Base-by-base conservation (phyloP, 1,139 yeast species). In the Pichia sp. region DNA sequence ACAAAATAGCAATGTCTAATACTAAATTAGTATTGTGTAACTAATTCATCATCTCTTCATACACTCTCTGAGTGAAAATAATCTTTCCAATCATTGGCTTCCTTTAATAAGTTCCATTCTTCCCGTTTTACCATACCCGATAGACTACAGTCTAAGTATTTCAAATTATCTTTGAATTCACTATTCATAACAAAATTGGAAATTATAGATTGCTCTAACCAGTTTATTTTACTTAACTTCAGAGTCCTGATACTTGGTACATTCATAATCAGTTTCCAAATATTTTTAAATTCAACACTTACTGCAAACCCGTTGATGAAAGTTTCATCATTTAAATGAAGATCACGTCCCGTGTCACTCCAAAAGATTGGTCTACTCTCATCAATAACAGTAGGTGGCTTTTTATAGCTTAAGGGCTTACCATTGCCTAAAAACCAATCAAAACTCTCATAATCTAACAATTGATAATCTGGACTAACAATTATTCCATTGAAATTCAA, bases 71-170 rank as follows among this genome's bases (percentile, higher is more conserved):
- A 16, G 8, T 41, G 48, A 16, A 58, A 51, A 45, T 47, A 58
- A 7, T 41, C 37, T 27, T 49, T 45, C 63, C 67, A 60, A 11
- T 64, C 64, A 4, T 46, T 46, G 1, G 51, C 45, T 6, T 46
- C 39, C 3, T 61, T 51, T 16, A 51, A 48, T 42, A 59, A 59
- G 0, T 82, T 82, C 84, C 86, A 80, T n/a, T 61, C 69, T 30
- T 76, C 63, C 39, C 70, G 69, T 51, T 76, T 73, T 43, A 70
- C 66, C 84, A 79, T 78, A 1, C 86, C 86, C 1, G 82, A 74
- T 52, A 77, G 71, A 2, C 72, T 63, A 44, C 78, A 68, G 54
- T 77, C 76, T 28, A 78, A 43, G 30, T 42, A 43, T n/a, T 45
- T 35, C 26, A 66, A 54, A 24, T 39, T 40, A 3, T 48, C 30